A percentile compares a stretch with the other conserved stretches of the same genome.
Conservation (phyloP, 345 rosid genomes). For the Melastoma malabathricum region DNA sequence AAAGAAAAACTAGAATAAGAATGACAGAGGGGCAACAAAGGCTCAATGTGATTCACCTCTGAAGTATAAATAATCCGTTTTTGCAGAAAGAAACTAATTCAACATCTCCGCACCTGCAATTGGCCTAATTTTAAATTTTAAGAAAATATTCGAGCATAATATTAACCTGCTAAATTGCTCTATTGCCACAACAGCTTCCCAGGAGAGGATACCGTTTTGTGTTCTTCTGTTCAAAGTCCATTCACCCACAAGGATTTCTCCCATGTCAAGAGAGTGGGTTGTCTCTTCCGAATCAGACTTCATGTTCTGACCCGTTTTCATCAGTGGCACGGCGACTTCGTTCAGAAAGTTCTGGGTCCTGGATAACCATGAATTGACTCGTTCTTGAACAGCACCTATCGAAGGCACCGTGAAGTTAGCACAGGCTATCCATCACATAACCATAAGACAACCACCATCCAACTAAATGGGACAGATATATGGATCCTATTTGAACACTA, state of each 20-base stretch:
- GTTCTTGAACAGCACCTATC: conserved; percentile 66
- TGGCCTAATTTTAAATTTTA: not conserved
- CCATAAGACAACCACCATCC: too few relatives aligned
- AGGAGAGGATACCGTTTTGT: conserved; percentile 49
- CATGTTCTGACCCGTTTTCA: conserved; percentile 30
- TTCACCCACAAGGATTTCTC: conserved; percentile 59
- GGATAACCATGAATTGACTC: conserved; percentile 58
- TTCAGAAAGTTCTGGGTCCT: conserved; percentile 57
- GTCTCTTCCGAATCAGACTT: conserved; percentile 31
- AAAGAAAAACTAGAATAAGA: too few relatives aligned
- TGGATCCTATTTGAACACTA: too few relatives aligned
- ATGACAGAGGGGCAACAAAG: too few relatives aligned
- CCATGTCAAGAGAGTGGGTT: conserved; percentile 35
- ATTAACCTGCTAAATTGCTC: conserved; percentile 95
- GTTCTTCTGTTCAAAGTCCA: conserved; percentile 50
- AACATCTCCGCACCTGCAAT: not conserved
- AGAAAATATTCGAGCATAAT: not conserved
- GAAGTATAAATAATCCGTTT: too few relatives aligned
- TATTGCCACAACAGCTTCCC: conserved; percentile 66
- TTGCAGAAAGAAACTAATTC: too few relatives aligned
- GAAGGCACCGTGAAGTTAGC: not conserved
- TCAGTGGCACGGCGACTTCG: conserved; percentile 46
- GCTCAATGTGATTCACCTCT: too few relatives aligned
- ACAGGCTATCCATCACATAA: too few relatives aligned
- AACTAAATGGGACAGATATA: too few relatives aligned